Evolutionary conservation across 345 rosid genomes (phyloP).

Genomic region (Populus alba): DNA sequence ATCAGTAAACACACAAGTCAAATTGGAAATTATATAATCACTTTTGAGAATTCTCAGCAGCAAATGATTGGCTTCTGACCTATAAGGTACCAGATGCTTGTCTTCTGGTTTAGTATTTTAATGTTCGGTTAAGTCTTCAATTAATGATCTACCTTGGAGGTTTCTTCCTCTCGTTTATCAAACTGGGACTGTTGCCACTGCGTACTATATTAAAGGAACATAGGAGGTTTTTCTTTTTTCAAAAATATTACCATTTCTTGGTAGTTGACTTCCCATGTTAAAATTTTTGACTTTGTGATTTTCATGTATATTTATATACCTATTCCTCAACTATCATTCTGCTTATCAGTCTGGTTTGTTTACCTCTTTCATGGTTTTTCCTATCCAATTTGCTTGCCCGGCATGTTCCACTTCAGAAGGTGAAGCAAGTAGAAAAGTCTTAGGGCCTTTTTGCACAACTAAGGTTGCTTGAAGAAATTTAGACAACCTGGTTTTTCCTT

Average conservation of each 20-base stretch:
- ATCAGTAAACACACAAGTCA: not conserved
- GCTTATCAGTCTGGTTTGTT: not conserved
- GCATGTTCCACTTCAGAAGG: not conserved
- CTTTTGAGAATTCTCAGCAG: conserved; percentile 2
- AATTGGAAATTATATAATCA: not conserved
- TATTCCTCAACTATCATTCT: not conserved
- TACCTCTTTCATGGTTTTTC: not conserved
- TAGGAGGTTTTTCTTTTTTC: not conserved
- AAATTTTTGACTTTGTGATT: not conserved
- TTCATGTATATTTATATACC: not conserved
- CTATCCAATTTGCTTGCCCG: not conserved
- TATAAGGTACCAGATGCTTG: not conserved
- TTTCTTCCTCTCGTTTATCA: not conserved
- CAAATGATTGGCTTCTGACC: not conserved
- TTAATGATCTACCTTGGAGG: not conserved
- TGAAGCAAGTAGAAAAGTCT: not conserved
- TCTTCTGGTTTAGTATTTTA: not conserved
- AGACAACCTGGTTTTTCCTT: not conserved
- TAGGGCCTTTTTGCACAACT: not conserved
- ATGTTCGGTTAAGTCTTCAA: not conserved
- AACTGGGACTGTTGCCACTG: not conserved
- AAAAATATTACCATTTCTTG: not conserved
- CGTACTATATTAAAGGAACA: not conserved
- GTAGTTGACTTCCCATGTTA: not conserved
- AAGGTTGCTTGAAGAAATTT: not conserved